Percentiles rank a stretch among this genome's conserved stretches.
These are phyloP conservation scores for Naganishia cerealis DNA, from an alignment of 1,284 basidiomycete genomes.

Conservation along the genomic window DNA sequence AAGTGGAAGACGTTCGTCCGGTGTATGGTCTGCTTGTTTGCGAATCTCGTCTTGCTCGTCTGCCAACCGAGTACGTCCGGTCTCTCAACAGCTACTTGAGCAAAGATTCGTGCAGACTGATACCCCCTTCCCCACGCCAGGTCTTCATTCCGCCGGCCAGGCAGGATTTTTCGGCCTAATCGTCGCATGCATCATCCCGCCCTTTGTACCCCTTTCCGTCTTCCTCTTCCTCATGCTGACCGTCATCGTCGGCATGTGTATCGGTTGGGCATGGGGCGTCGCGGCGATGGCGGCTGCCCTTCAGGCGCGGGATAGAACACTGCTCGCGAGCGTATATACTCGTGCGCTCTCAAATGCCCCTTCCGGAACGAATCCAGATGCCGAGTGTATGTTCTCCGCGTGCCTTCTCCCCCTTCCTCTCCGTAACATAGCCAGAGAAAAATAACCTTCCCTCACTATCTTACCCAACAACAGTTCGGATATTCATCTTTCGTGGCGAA, in stretches of 20 bases:
- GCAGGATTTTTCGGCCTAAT: slow-evolving; percentile 49
- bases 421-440: background rate
- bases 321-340: slow-evolving; percentile 59
- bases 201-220: slow-evolving; percentile 47
- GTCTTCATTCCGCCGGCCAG: slow-evolving; percentile 40
- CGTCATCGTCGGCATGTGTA: slow-evolving; percentile 61
- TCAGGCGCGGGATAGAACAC: slow-evolving; percentile 60
- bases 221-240: slow-evolving; percentile 55
- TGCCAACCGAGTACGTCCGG: slow-evolving; percentile 4
- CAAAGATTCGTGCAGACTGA: background rate
- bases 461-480: slow-evolving; percentile 45
- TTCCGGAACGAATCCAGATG: slow-evolving; percentile 58
- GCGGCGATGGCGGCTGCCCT: slow-evolving; percentile 70
- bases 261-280: slow-evolving; percentile 74
- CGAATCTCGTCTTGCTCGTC: slow-evolving; percentile 44
- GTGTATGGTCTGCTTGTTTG: slow-evolving; percentile 45
- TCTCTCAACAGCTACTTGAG: background rate
- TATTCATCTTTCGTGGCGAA: slow-evolving; percentile 63
- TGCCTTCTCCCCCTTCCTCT: slow-evolving; percentile 20
- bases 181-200: slow-evolving; percentile 47
- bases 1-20: slow-evolving; percentile 51
- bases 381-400: slow-evolving; percentile 51
- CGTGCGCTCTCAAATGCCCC: slow-evolving; percentile 57
- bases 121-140: slow-evolving; percentile 25
- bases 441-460: slow-evolving; percentile 7